Evolutionary conservation across 306 rosid genomes (phyloP).

Genomic region (Carpinus viminea): DNA sequence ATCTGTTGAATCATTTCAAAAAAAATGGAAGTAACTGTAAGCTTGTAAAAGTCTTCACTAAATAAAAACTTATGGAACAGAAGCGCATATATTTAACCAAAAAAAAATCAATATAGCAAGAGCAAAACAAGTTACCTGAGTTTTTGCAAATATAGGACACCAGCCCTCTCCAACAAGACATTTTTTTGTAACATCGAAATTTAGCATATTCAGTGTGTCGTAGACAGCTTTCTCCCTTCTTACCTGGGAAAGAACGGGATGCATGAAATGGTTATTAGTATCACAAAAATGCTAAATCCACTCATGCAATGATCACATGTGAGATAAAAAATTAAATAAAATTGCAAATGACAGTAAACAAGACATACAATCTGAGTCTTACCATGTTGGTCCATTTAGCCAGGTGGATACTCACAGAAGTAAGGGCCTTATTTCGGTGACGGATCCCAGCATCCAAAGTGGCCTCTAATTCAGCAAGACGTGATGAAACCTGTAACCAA

Average conservation of each 20-base stretch:
- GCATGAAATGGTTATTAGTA: constrained; percentile 35
- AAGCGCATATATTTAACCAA: constrained; percentile 4
- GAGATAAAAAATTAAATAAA: constrained; percentile 15
- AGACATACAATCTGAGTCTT: constrained; percentile 28
- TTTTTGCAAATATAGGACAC: constrained; percentile 89
- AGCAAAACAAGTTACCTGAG: constrained; percentile 54
- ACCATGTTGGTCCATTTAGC: constrained; percentile 93
- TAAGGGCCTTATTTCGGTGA: constrained; percentile 88
- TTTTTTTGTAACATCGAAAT: constrained; percentile 97
- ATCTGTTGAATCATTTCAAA: constrained; percentile 57
- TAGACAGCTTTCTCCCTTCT: constrained; percentile 97
- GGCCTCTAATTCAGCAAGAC: constrained; percentile 82
- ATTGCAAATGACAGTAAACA: constrained; percentile 19
- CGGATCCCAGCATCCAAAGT: constrained; percentile 90
- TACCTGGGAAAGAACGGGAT: constrained; percentile 63
- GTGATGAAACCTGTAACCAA: constrained; percentile 71
- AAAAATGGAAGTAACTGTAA: neutral
- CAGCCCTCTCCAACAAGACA: constrained; percentile 99
- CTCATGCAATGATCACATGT: constrained; percentile 7
- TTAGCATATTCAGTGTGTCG: constrained; percentile 92
- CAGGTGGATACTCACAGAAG: constrained; percentile 70
- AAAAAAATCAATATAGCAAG: neutral
- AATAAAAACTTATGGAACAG: constrained; percentile 10
- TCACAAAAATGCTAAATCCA: constrained; percentile 22
- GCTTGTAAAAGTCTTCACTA: constrained; percentile 10